A percentile compares a stretch with the other conserved stretches of the same genome.
phyloP scores from a whole-genome alignment of 257 asterid genomes.

The Solanum bulbocastanum region DNA sequence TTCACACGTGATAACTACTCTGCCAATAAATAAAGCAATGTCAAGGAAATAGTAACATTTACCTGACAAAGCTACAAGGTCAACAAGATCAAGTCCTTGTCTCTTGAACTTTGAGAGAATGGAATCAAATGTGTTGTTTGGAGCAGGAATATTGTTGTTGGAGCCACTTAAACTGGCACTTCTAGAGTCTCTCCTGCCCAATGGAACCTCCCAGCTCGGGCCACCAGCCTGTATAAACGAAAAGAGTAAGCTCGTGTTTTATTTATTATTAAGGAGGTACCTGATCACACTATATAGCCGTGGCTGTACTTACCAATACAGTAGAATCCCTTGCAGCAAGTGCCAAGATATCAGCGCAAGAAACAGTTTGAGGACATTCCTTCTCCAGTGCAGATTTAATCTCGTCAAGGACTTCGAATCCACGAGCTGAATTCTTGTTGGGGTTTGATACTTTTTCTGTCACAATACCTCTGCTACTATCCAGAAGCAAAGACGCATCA shows the following conservation, averaged over 20 bases:
- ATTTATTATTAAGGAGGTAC: background rate
- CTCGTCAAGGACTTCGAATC: constrained; percentile 76
- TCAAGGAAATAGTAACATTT: background rate
- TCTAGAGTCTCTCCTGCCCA: constrained; percentile 85
- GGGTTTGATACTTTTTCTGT: constrained; percentile 69
- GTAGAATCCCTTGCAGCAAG: constrained; percentile 85
- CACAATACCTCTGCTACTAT: constrained; percentile 32
- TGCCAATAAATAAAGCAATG: background rate
- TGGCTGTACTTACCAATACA: constrained; percentile 36
- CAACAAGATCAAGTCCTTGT: constrained; percentile 68
- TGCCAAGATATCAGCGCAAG: constrained; percentile 83
- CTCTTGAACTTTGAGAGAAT: constrained; percentile 72
- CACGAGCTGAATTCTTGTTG: constrained; percentile 75
- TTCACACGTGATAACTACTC: background rate
- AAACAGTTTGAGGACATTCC: constrained; percentile 76
- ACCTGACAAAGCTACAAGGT: constrained; percentile 87
- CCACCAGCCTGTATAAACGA: constrained; percentile 50
- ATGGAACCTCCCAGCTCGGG: constrained; percentile 78
- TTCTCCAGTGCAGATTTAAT: constrained; percentile 72
- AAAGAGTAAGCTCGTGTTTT: background rate
- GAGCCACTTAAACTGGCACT: constrained; percentile 86
- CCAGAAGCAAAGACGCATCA: constrained; percentile 84
- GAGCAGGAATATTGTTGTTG: constrained; percentile 85
- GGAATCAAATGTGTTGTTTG: constrained; percentile 78
- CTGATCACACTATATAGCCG: background rate